These are phyloP conservation scores for Cercospora nicotianae DNA, from an alignment of 2,329 filamentous ascomycete species.

Conservation along the genomic window DNA sequence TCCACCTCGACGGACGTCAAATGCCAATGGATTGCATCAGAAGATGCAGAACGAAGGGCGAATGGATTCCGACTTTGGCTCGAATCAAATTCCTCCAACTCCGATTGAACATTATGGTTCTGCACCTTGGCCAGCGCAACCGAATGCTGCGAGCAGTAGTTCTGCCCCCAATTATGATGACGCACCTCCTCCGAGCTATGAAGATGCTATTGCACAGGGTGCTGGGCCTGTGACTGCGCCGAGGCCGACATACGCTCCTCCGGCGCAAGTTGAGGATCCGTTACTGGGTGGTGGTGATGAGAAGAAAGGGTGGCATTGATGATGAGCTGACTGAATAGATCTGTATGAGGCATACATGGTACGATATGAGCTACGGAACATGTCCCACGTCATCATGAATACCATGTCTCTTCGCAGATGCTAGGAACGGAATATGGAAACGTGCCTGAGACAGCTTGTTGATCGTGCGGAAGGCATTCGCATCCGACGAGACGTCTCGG, in stretches of 20 bases:
- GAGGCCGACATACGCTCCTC: conserved; percentile 63
- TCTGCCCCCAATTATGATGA: conserved; percentile 48
- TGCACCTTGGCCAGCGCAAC: conserved; percentile 18
- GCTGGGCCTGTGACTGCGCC: conserved; percentile 72
- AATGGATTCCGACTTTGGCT: conserved; percentile 29
- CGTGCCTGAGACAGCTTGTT: background rate
- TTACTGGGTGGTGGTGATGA: conserved; percentile 33
- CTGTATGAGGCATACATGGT: background rate
- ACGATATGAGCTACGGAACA: background rate
- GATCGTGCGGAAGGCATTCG: background rate
- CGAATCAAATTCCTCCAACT: conserved; percentile 30
- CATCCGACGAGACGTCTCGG: background rate
- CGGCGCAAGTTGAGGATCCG: conserved; percentile 37
- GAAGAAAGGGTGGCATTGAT: conserved; percentile 34
- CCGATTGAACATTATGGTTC: conserved; percentile 23
- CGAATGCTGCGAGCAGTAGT: conserved; percentile 7
- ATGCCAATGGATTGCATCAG: conserved; percentile 27
- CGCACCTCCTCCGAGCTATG: conserved; percentile 83
- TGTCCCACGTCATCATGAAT: background rate
- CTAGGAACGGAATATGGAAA: background rate
- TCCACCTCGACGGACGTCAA: background rate
- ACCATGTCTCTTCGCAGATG: background rate
- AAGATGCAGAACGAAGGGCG: conserved; percentile 31
- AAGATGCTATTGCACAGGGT: conserved; percentile 83
- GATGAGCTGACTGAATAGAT: background rate